Evolutionary conservation across 306 rosid species (phyloP), one percentile per base, ranked within the genome.

Genomic region (Sesbania bispinosa): DNA sequence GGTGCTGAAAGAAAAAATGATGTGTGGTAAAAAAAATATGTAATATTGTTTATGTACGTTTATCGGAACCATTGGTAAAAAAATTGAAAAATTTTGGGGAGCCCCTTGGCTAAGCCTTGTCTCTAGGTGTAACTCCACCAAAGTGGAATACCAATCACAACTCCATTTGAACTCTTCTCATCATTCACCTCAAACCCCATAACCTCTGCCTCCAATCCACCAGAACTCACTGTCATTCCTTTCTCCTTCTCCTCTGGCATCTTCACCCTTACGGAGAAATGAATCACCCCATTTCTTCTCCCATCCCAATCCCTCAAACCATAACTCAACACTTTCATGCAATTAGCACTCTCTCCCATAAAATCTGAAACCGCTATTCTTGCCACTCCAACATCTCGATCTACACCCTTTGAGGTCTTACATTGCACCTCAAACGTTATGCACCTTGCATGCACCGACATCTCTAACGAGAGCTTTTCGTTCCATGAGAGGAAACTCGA

Each of bases 291-390:
- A 10, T 67, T 85, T 64, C 73, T 64, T 39, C 72, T 61, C 0
- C 93, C 88, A 15, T 61, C 73, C 7, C 47, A n/a, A 10, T 85
- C 79, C 71, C 90, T 81, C 78, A 85, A 20, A 63, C 93, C 51
- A 16, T 88, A 85, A 74, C 88, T 85, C 81, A 85, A 32, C 41
- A 71, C 79, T 29, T 88, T 88, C 77, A 54, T 15, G 63, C 78
- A 67, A 3, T 30, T 30, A 4, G 81, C 23, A 4, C 16, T 64
- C 0, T 68, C 83, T 20, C 84, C 84, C 0, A 35, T 0, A 6
- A 88, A 80, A 4, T 88, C 87, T 1, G 85, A 66, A 5, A 71
- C 67, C 1, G 82, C 83, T 33, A 85, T 67, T 32, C 32, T 71
- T 0, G 84, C 85, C 19, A 73, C 29, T 0, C 85, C 90, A 43